Evolutionary conservation across 805 yeast genomes (phyloP).

Genomic region (Clavispora carvajalis): DNA sequence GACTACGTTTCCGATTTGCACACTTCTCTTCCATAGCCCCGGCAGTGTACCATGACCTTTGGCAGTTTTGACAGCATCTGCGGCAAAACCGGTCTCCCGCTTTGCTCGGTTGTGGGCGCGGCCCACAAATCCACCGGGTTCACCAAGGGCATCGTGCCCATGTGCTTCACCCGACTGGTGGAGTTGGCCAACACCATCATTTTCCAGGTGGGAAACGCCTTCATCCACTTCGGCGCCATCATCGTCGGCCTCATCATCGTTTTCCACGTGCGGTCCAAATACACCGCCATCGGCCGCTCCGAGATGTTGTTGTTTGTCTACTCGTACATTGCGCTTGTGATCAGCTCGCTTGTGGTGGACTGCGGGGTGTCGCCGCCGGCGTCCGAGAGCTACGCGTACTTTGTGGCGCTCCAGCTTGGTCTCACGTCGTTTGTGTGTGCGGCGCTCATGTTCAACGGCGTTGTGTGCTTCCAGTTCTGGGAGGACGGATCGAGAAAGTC

Average conservation of each 20-base stretch:
- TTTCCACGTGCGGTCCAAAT: constrained; percentile 74
- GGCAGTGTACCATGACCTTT: constrained; percentile 66
- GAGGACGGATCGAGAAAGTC: constrained; percentile 83
- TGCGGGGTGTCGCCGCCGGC: constrained; percentile 92
- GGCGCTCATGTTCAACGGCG: constrained; percentile 65
- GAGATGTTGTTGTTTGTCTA: constrained; percentile 78
- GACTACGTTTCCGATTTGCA: background rate
- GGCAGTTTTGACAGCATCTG: constrained; percentile 66
- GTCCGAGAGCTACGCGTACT: constrained; percentile 66
- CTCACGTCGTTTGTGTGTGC: constrained; percentile 67
- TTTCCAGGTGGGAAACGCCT: constrained; percentile 83
- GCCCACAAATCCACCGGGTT: constrained; percentile 27
- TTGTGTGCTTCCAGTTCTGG: constrained; percentile 86
- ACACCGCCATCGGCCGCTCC: constrained; percentile 89
- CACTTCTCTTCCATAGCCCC: background rate
- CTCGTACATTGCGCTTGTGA: constrained; percentile 49
- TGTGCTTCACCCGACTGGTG: constrained; percentile 81
- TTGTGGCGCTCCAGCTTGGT: constrained; percentile 79
- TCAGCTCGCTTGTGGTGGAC: constrained; percentile 73
- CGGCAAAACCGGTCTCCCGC: constrained; percentile 63
- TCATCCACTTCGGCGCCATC: constrained; percentile 74
- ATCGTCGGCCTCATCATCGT: constrained; percentile 62
- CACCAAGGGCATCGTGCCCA: constrained; percentile 61
- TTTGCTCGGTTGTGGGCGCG: constrained; percentile 71
- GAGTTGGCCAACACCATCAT: constrained; percentile 88